Percentiles rank a stretch among this genome's conserved stretches.
phyloP scores from a whole-genome alignment of 2,329 filamentous ascomycete genomes.

The Diaporthe humulicola region DNA sequence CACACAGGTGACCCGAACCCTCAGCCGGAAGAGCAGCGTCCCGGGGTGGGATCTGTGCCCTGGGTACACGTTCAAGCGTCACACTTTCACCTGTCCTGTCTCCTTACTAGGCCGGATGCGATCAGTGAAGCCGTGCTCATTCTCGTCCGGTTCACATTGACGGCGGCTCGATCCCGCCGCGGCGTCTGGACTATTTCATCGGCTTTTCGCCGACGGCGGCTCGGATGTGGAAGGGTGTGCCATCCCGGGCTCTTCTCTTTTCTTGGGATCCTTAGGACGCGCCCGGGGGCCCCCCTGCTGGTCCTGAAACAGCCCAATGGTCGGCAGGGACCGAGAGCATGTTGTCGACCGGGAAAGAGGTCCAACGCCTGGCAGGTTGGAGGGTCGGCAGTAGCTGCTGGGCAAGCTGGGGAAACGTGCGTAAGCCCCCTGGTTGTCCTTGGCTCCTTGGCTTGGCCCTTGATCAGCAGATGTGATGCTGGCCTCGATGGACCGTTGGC shows the following conservation, averaged over 20 bases:
- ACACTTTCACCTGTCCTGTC: not conserved
- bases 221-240: conserved; percentile 7
- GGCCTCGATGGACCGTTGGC: not conserved
- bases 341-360: not conserved
- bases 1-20: conserved; percentile 16
- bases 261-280: not conserved
- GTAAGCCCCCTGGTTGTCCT: not conserved
- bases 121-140: not conserved
- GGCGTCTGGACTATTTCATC: not conserved
- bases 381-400: not conserved
- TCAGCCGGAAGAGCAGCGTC: not conserved
- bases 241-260: not conserved
- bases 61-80: not conserved
- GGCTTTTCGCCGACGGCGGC: conserved; percentile 8
- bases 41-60: not conserved
- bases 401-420: not conserved
- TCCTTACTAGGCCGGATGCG: not conserved
- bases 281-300: not conserved
- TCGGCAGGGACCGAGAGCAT: conserved; percentile 20
- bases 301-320: conserved; percentile 15
- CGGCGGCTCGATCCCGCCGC: conserved; percentile 4
- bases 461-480: conserved; percentile 13
- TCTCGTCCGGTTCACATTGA: not conserved
- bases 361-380: not conserved
- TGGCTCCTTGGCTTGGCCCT: conserved; percentile 8